These are phyloP conservation scores for Tetragonia tetragonoides DNA, from an alignment of 148 eudicot species.

Conservation along the genomic window DNA sequence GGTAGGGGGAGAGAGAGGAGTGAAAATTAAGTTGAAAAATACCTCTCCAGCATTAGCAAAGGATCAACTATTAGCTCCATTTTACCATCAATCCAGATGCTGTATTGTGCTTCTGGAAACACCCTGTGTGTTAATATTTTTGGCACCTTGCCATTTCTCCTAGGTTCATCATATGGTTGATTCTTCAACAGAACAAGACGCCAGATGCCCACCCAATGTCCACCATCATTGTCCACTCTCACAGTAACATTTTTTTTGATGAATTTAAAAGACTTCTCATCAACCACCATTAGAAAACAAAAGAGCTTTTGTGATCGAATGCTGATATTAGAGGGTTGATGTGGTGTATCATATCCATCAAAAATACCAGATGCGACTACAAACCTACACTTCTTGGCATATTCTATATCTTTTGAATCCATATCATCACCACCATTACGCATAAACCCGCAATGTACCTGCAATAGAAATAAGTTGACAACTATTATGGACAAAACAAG, in stretches of 20 bases:
- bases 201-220: slow-evolving; percentile 96
- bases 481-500: not conserved
- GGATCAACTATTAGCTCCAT: slow-evolving; percentile 99
- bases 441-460: slow-evolving; percentile 98
- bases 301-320: slow-evolving; percentile 70
- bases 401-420: slow-evolving; percentile 64
- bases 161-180: slow-evolving; percentile 94
- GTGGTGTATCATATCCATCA: slow-evolving; percentile 96
- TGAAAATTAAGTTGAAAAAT: not conserved
- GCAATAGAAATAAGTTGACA: slow-evolving; percentile 18
- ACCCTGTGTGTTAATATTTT: slow-evolving; percentile 86
- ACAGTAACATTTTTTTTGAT: slow-evolving; percentile 74
- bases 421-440: slow-evolving; percentile 83
- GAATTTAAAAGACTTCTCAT: slow-evolving; percentile 75
- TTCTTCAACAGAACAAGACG: slow-evolving; percentile 75
- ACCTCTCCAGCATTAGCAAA: slow-evolving; percentile 89
- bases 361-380: slow-evolving; percentile 97
- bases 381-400: slow-evolving; percentile 78
- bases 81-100: slow-evolving; percentile 99
- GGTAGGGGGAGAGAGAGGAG: too few relatives aligned
- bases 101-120: slow-evolving; percentile 85
- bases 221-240: slow-evolving; percentile 65
- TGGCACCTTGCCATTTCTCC: slow-evolving; percentile 95
- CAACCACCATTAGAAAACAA: slow-evolving; percentile 96
- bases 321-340: slow-evolving; percentile 85